A percentile compares a stretch with the other conserved stretches of the same genome.
phyloP scores from a whole-genome alignment of 2,329 filamentous ascomycete species.

The Sarocladiaceae sp. region DNA sequence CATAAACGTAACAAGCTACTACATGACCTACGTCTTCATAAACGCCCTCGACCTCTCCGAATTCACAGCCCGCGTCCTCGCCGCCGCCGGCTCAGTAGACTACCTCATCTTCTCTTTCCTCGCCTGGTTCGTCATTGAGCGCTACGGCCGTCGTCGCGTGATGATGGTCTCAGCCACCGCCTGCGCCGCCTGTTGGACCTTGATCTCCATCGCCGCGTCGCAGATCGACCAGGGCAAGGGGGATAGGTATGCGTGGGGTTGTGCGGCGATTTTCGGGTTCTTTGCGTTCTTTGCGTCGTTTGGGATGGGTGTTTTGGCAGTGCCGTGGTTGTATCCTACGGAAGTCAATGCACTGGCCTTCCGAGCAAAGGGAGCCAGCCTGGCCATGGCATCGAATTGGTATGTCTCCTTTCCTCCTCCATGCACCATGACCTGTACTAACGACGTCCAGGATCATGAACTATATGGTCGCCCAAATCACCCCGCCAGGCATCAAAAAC shows the following conservation, averaged over 20 bases:
- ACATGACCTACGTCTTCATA: conserved; percentile 17
- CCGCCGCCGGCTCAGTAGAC: conserved; percentile 15
- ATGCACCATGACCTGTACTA: conserved; percentile 38
- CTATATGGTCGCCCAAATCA: conserved; percentile 46
- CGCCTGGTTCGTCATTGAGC: conserved; percentile 10
- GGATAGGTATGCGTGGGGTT: conserved; percentile 5
- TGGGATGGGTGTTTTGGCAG: conserved; percentile 9
- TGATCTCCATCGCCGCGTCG: conserved; percentile 7
- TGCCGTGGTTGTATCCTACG: conserved; percentile 9
- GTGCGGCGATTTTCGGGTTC: conserved; percentile 10
- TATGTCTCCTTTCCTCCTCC: conserved; percentile 51
- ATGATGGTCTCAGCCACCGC: conserved; percentile 6
- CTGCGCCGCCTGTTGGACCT: conserved; percentile 7
- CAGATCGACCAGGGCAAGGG: background rate
- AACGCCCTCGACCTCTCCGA: conserved; percentile 4
- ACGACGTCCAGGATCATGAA: conserved; percentile 8
- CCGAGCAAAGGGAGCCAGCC: conserved; percentile 10
- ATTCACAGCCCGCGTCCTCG: conserved; percentile 12
- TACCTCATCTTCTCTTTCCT: conserved; percentile 17
- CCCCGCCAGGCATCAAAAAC: conserved; percentile 56
- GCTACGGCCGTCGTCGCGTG: background rate
- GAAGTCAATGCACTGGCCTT: conserved; percentile 12
- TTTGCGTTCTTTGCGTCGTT: conserved; percentile 12
- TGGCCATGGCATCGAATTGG: conserved; percentile 12
- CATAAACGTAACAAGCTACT: conserved; percentile 26